Evolutionary conservation across 2,329 filamentous ascomycete species (phyloP).

Genomic region (Coniochaeta pulveracea): DNA sequence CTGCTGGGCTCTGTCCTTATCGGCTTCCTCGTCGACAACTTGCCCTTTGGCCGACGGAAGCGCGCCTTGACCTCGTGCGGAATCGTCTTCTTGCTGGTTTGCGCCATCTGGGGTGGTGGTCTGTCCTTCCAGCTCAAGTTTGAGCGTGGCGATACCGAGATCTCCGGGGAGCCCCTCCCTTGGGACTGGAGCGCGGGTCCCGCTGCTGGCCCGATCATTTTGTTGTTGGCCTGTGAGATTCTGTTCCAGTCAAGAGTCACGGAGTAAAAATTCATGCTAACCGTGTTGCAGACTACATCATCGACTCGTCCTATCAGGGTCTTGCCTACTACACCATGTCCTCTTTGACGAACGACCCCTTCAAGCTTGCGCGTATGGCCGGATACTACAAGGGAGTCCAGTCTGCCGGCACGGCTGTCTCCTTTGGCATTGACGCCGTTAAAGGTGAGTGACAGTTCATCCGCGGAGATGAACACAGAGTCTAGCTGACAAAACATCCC

Average conservation of each 20-base stretch:
- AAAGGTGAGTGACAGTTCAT: too few relatives aligned
- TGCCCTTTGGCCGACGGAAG: conserved; percentile 37
- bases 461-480: too few relatives aligned
- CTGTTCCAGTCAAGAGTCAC: background rate
- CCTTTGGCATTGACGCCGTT: conserved; percentile 21
- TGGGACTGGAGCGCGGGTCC: conserved; percentile 16
- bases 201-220: conserved; percentile 14
- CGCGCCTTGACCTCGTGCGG: conserved; percentile 55
- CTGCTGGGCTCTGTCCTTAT: conserved; percentile 66
- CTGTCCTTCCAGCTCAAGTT: conserved; percentile 50
- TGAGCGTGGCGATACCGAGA: conserved; percentile 8
- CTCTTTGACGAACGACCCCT: conserved; percentile 60
- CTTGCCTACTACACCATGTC: conserved; percentile 64
- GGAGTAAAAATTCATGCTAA: too few relatives aligned
- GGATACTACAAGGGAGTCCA: conserved; percentile 78
- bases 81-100: conserved; percentile 56
- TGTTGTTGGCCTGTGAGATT: conserved; percentile 13
- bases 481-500: too few relatives aligned
- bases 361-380: conserved; percentile 63
- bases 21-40: conserved; percentile 38
- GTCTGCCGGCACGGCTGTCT: conserved; percentile 56
- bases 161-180: too few relatives aligned
- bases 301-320: conserved; percentile 29
- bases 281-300: conserved; percentile 8
- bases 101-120: conserved; percentile 68